Evolutionary conservation across 345 rosid species (phyloP).

Genomic region (Eucalyptus microcorys): DNA sequence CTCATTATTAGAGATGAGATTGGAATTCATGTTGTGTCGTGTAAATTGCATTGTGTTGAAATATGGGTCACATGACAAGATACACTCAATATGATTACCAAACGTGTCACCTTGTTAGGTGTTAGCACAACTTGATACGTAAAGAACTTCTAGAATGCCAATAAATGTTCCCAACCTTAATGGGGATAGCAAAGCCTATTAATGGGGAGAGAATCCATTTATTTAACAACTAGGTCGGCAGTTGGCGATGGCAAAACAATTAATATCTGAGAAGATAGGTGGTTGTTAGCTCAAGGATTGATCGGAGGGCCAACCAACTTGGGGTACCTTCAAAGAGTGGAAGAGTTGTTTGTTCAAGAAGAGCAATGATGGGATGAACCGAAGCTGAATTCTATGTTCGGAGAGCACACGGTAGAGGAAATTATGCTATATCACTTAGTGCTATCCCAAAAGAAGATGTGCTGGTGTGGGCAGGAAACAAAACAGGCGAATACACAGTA

Average conservation of each 20-base stretch:
- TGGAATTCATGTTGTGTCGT: accelerated
- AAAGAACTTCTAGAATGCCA: not conserved
- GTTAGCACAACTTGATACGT: not conserved
- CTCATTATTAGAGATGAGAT: not conserved
- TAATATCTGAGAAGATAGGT: not conserved
- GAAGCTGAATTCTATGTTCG: not conserved
- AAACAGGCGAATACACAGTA: not conserved
- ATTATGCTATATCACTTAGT: accelerated
- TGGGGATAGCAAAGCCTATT: not conserved
- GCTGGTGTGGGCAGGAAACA: not conserved
- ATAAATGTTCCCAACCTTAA: not conserved
- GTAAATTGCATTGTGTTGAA: not conserved
- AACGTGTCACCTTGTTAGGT: accelerated
- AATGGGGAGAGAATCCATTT: not conserved
- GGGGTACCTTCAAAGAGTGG: not conserved
- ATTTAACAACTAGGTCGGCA: not conserved
- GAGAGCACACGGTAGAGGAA: not conserved
- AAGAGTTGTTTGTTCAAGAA: not conserved
- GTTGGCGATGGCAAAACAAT: not conserved
- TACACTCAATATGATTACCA: not conserved
- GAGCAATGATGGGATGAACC: not conserved
- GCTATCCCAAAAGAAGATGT: not conserved
- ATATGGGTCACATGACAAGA: not conserved
- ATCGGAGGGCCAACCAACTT: not conserved
- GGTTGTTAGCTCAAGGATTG: not conserved